phyloP scores from a whole-genome alignment of 2,329 filamentous ascomycete genomes.

The Thermochaetoides dissita region DNA sequence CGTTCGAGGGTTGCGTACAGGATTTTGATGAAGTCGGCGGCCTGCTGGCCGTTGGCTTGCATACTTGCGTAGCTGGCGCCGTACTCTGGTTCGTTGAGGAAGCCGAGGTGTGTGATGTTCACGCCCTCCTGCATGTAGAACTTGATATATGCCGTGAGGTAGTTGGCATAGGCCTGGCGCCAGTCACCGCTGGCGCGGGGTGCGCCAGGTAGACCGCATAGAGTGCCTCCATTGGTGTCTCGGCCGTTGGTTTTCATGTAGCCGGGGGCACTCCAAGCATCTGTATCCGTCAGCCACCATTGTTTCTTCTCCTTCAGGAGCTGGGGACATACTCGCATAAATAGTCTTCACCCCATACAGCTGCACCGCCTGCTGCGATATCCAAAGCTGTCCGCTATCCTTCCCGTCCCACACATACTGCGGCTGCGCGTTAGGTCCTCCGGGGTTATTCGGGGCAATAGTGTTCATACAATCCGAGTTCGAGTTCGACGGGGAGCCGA shows the following conservation, averaged over 20 bases:
- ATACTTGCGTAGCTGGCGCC: slow-evolving; percentile 30
- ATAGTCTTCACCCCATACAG: slow-evolving; percentile 24
- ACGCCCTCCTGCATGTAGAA: slow-evolving; percentile 31
- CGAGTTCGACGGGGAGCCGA: slow-evolving; percentile 28
- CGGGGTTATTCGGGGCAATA: slow-evolving; percentile 31
- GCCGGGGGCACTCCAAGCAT: slow-evolving; percentile 33
- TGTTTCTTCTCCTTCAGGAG: background rate
- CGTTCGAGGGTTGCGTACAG: slow-evolving; percentile 27
- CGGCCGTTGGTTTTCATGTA: slow-evolving; percentile 33
- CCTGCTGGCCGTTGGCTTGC: slow-evolving; percentile 64
- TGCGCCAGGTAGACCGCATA: slow-evolving; percentile 26
- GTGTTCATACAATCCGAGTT: slow-evolving; percentile 23
- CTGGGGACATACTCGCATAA: slow-evolving; percentile 19
- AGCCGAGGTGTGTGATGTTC: slow-evolving; percentile 31
- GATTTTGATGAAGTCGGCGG: slow-evolving; percentile 36
- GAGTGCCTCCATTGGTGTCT: slow-evolving; percentile 18
- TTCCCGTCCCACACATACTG: slow-evolving; percentile 32
- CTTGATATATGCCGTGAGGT: slow-evolving; percentile 32
- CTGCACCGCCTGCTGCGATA: slow-evolving; percentile 32
- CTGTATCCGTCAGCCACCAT: slow-evolving; percentile 4
- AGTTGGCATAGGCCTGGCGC: slow-evolving; percentile 34
- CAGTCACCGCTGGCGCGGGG: slow-evolving; percentile 29
- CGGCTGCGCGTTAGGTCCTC: slow-evolving; percentile 25
- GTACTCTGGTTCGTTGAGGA: slow-evolving; percentile 33
- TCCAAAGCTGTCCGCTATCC: slow-evolving; percentile 35